These are phyloP conservation scores for Apophysomyces ossiformis DNA, from an alignment of 371 early-diverging fungal genomes.

Conservation along the genomic window DNA sequence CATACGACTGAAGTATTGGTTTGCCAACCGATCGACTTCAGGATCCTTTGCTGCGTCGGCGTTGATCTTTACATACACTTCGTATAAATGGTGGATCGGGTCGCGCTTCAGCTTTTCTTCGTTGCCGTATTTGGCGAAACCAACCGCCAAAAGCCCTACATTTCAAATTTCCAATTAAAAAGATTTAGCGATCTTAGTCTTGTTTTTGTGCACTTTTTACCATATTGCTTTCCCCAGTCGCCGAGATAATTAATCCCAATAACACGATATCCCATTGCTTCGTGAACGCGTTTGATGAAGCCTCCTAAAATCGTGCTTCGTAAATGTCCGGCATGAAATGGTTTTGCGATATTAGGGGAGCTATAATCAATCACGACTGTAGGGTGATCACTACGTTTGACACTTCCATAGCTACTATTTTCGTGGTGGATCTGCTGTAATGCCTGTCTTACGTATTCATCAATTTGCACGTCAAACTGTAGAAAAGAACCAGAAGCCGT, in stretches of 20 bases:
- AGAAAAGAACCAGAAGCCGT: conserved; percentile 65
- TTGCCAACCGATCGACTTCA: conserved; percentile 73
- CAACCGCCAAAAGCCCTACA: conserved; percentile 87
- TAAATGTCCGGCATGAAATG: conserved; percentile 99
- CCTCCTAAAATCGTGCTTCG: conserved; percentile 98
- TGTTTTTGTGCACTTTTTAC: conserved; percentile 25
- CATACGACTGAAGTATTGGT: conserved; percentile 91
- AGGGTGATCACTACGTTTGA: conserved; percentile 21
- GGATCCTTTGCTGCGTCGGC: conserved; percentile 58
- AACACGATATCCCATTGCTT: conserved; percentile 85
- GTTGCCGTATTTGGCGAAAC: conserved; percentile 83
- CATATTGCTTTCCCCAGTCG: conserved; percentile 99
- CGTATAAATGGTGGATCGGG: conserved; percentile 92
- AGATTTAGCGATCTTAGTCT: background rate
- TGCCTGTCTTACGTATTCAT: conserved; percentile 49
- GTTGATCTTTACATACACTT: conserved; percentile 94
- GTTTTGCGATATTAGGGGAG: conserved; percentile 99
- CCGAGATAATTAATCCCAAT: conserved; percentile 97
- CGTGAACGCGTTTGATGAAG: conserved; percentile 84
- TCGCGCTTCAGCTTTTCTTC: conserved; percentile 80
- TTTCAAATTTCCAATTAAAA: background rate
- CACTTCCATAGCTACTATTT: conserved; percentile 27
- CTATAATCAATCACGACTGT: conserved; percentile 90
- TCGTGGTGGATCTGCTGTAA: conserved; percentile 47
- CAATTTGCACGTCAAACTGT: conserved; percentile 66